Evolutionary conservation across 345 rosid genomes (phyloP).

Genomic region (Eucalyptus microcorys): DNA sequence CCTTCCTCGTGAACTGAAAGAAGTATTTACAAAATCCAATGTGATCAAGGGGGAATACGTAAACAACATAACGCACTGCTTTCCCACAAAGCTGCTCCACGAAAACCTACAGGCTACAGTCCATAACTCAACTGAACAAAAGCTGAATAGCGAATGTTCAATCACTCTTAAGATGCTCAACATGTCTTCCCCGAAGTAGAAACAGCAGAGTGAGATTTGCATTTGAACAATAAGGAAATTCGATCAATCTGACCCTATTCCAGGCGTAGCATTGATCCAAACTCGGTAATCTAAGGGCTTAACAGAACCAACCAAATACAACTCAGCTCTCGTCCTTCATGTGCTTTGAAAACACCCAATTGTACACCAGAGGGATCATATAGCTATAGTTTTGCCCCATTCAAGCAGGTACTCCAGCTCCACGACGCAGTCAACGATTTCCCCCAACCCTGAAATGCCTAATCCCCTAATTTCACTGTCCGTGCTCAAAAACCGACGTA

Average conservation of each 20-base stretch:
- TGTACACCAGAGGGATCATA: not conserved
- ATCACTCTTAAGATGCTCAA: too few species aligned
- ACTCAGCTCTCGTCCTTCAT: rapidly evolving
- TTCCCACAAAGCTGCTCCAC: not conserved
- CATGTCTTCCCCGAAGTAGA: too few species aligned
- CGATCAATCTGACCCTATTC: not conserved
- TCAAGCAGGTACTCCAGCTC: not conserved
- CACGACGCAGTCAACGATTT: not conserved
- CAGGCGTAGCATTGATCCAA: not conserved
- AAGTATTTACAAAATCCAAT: not conserved
- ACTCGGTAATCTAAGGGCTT: not conserved
- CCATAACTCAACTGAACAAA: not conserved
- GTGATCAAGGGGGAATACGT: not conserved
- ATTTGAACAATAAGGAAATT: too few species aligned
- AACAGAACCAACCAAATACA: not conserved
- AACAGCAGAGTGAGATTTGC: not conserved
- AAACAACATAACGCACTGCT: not conserved
- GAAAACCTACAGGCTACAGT: not conserved
- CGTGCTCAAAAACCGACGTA: not conserved
- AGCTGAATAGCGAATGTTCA: not conserved
- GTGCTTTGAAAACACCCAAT: not conserved
- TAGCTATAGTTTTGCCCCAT: not conserved
- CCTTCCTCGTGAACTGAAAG: not conserved
- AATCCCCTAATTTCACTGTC: not conserved
- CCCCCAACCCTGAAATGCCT: not conserved